Evolutionary conservation across 139 green algal species (phyloP).

Genomic region (Asterochloris sp.): DNA sequence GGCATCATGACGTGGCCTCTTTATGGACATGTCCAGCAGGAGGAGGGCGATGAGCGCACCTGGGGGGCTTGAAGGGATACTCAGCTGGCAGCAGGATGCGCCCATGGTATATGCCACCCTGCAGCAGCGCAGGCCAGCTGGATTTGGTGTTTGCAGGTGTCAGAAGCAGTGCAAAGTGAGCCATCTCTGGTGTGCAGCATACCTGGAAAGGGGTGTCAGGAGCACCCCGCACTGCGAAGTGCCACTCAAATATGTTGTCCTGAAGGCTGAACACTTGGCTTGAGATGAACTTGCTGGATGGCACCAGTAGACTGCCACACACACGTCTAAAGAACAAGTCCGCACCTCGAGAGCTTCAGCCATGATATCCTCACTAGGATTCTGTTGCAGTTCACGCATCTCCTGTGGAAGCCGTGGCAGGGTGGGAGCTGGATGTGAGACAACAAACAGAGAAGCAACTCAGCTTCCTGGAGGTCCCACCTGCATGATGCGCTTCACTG

Average conservation of each 20-base stretch:
- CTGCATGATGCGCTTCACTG: slow-evolving; percentile 93
- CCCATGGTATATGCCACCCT: slow-evolving; percentile 97
- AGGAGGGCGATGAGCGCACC: not conserved
- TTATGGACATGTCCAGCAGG: too few relatives aligned
- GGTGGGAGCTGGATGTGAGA: not conserved
- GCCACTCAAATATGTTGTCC: slow-evolving; percentile 99
- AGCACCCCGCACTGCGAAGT: slow-evolving; percentile 91
- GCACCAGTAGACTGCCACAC: not conserved
- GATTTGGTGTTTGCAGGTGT: not conserved
- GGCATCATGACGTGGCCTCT: too few relatives aligned
- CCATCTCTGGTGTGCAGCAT: not conserved
- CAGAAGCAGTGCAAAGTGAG: not conserved
- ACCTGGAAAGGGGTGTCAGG: slow-evolving; percentile 91
- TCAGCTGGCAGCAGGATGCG: slow-evolving; percentile 94
- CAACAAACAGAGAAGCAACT: not conserved
- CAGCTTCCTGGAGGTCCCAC: slow-evolving; percentile 20
- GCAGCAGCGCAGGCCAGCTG: not conserved
- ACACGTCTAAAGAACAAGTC: not conserved
- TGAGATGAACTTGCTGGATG: too few relatives aligned
- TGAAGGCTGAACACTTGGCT: slow-evolving; percentile 31
- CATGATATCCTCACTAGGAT: slow-evolving; percentile 64
- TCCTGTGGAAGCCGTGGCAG: slow-evolving; percentile 50
- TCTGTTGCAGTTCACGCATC: slow-evolving; percentile 75
- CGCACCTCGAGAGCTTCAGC: slow-evolving; percentile 78
- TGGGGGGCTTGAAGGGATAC: slow-evolving; percentile 98